phyloP scores from a whole-genome alignment of 495 filamentous ascomycete genomes.

The Aspergillus incahuasiensis region DNA sequence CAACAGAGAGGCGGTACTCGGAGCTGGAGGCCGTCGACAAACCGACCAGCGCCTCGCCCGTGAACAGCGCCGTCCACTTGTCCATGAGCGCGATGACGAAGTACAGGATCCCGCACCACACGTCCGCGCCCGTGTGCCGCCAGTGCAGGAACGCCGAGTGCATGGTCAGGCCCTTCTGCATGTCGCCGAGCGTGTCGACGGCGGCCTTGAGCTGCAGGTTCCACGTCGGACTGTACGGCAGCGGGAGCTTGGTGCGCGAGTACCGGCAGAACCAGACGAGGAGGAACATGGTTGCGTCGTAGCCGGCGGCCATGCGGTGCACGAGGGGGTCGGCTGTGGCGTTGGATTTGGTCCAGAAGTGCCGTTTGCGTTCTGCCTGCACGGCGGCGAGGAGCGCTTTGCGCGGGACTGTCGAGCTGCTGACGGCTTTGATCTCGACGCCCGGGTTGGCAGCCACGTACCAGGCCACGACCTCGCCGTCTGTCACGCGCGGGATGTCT shows the following conservation, averaged over 20 bases:
- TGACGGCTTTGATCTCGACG: slow-evolving; percentile 5
- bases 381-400: slow-evolving; percentile 12
- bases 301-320: slow-evolving; percentile 11
- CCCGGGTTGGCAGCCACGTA: not conserved
- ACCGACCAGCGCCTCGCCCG: slow-evolving; percentile 14
- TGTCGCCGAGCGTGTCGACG: slow-evolving; percentile 16
- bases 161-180: slow-evolving; percentile 16
- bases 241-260: slow-evolving; percentile 14
- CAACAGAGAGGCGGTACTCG: slow-evolving; percentile 13
- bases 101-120: slow-evolving; percentile 19
- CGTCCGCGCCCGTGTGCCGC: slow-evolving; percentile 15
- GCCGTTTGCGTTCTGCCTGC: not conserved
- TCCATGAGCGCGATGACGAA: slow-evolving; percentile 15
- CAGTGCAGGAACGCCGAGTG: slow-evolving; percentile 17
- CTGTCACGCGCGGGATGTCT: slow-evolving; percentile 11
- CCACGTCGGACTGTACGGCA: slow-evolving; percentile 16
- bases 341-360: slow-evolving; percentile 10
- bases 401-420: slow-evolving; percentile 5
- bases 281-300: slow-evolving; percentile 12
- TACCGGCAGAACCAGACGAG: slow-evolving; percentile 18
- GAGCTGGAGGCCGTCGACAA: slow-evolving; percentile 13
- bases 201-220: slow-evolving; percentile 17
- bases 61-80: slow-evolving; percentile 15
- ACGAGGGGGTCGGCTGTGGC: slow-evolving; percentile 9
- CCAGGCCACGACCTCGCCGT: slow-evolving; percentile 16